Conservation (phyloP, 208 protist genomes). For the Acanthamoeba lenticulata region DNA sequence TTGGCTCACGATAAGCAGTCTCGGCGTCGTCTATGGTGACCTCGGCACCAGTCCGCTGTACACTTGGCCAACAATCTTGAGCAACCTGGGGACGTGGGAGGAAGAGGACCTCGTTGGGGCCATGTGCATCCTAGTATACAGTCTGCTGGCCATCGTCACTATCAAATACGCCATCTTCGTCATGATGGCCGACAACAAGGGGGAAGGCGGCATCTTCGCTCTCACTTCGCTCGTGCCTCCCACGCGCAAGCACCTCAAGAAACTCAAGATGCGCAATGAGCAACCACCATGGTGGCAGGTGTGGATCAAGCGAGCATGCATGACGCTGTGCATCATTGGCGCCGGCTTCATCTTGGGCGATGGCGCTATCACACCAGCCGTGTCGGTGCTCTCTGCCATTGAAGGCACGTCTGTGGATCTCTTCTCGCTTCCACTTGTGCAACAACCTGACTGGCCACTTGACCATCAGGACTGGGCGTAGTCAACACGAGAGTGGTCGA, state of each 20-base stretch:
- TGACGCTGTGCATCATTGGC: neutral
- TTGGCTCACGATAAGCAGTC: neutral
- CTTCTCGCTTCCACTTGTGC: neutral
- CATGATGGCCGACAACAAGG: neutral
- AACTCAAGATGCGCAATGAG: neutral
- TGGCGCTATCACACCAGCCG: constrained; percentile 16
- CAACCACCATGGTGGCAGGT: neutral
- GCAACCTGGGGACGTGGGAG: neutral
- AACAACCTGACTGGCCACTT: neutral
- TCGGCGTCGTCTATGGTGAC: constrained; percentile 1
- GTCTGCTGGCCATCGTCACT: neutral
- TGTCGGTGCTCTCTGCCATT: neutral
- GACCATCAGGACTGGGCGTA: neutral
- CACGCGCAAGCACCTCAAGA: neutral
- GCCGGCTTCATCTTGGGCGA: neutral
- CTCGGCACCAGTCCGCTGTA: neutral
- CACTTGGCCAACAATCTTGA: neutral
- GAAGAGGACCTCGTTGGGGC: neutral
- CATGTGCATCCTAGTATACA: neutral
- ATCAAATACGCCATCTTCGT: constrained; percentile 12
- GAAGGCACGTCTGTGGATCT: neutral
- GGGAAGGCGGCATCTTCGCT: constrained; percentile 4
- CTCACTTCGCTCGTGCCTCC: neutral
- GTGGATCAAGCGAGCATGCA: neutral
- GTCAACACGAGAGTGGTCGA: neutral